Evolutionary conservation across 495 filamentous ascomycete genomes (phyloP), one percentile per base, ranked within the genome.

Genomic region (Trichoderma parareesei): DNA sequence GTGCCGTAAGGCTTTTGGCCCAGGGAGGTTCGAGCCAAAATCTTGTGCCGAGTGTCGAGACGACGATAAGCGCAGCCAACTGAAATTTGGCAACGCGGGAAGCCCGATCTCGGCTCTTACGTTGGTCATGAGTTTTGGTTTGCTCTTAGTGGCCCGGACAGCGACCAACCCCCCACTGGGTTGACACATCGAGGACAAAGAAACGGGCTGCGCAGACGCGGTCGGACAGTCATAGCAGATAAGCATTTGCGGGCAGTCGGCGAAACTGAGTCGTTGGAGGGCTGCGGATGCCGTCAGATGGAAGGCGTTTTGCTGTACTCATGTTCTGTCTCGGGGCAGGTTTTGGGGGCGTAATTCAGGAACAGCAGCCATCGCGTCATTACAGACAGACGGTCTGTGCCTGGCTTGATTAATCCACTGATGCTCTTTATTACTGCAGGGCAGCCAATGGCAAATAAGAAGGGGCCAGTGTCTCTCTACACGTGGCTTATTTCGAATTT

Each of bases 61-160:
- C 53, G 53, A 57, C 33, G 53, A 57, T 57, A 57, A 57, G 53
- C 53, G 53, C 53, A 57, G n/a, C 46, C 20, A 49, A n/a, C 27
- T 27, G 18, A 18, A 18, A 18, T 20, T 49, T 49, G 16, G 14
- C 8, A 27, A 27, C 37, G 11, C 53, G 27, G 11, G 27, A 10
- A 57, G 16, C 46, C 53, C 53, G 53, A 57, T 57, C 33, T 57
- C 53, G 53, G 53, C 48, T 46, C 43, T 55, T 55, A 55, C 48
- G 48, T 55, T 55, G 48, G 48, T 18, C 14, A 35, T 35, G 53
- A n/a, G 27, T 37, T 57, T 7, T 49, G n/a, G 46, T n/a, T 18
- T 9, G 20, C 8, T 49, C 46, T 49, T 49, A 49, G 46, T 49
- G 46, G 46, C 8, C 46, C 14, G 20, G 14, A 49, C 9, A 4